These are phyloP conservation scores for Podochytrium sp. DNA, from an alignment of 192 early-diverging fungal species.

Conservation along the genomic window DNA sequence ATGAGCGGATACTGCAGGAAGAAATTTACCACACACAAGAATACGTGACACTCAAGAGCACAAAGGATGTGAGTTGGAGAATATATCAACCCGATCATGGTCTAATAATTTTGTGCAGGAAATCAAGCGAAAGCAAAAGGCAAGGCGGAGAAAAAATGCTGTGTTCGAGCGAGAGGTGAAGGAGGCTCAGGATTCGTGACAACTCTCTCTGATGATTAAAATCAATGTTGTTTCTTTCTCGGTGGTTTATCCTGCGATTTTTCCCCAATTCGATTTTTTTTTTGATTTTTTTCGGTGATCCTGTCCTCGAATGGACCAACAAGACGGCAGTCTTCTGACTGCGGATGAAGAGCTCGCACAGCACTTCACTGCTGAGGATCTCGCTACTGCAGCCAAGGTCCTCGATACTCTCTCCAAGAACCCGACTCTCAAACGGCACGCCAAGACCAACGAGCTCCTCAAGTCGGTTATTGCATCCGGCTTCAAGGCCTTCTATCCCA, in stretches of 20 bases:
- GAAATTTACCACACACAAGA: not conserved
- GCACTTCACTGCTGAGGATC: conserved; percentile 34
- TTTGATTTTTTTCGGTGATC: conserved; percentile 1
- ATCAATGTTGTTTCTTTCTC: not conserved
- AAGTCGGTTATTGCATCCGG: conserved; percentile 33
- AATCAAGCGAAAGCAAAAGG: conserved; percentile 7
- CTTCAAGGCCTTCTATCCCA: conserved; percentile 29
- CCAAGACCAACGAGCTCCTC: conserved; percentile 28
- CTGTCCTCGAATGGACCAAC: too few species aligned
- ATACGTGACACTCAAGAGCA: conserved; percentile 7
- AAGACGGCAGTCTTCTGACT: not conserved
- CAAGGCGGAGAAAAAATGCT: not conserved
- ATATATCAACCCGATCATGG: too few species aligned
- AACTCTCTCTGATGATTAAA: not conserved
- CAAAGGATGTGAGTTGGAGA: conserved; percentile 18
- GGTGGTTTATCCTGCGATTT: too few species aligned
- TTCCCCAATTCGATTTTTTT: too few species aligned
- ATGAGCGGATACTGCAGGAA: conserved; percentile 11
- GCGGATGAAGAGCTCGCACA: not conserved
- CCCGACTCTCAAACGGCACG: conserved; percentile 42
- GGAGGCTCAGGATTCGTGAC: not conserved
- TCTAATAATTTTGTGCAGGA: not conserved
- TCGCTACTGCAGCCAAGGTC: conserved; percentile 39
- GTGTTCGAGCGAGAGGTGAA: conserved; percentile 9
- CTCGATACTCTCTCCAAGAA: conserved; percentile 42